These are phyloP conservation scores for Melanomma pulvis-pyrius DNA, from an alignment of 495 filamentous ascomycete species.

Conservation along the genomic window DNA sequence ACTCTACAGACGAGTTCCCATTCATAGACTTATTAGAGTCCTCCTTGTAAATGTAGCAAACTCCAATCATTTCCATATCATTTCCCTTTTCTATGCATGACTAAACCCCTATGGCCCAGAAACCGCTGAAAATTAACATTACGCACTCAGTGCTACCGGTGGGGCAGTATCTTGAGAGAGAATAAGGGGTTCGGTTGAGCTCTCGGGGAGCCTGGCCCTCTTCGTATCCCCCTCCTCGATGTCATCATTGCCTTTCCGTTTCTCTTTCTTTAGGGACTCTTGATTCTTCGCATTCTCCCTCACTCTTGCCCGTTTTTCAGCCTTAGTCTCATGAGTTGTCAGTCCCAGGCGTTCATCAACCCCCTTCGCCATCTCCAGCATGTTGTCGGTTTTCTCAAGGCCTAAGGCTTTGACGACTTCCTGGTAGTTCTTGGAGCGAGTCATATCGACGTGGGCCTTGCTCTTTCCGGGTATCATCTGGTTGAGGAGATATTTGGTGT, in stretches of 20 bases:
- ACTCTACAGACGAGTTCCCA: no score
- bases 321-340: slow-evolving; percentile 53
- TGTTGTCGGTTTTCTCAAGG: slow-evolving; percentile 57
- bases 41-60: slow-evolving; percentile 1
- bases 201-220: slow-evolving; percentile 10
- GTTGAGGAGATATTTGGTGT: slow-evolving; percentile 86
- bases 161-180: slow-evolving; percentile 4
- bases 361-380: slow-evolving; percentile 60
- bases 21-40: no score
- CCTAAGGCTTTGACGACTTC: slow-evolving; percentile 65
- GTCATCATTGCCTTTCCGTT: not conserved
- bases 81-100: not conserved
- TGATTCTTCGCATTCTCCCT: slow-evolving; percentile 35
- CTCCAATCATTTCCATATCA: not conserved
- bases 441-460: slow-evolving; percentile 58
- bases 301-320: slow-evolving; percentile 57
- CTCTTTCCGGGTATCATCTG: slow-evolving; percentile 84
- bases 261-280: not conserved
- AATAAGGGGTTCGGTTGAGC: not conserved
- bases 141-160: slow-evolving; percentile 14
- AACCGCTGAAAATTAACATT: not conserved
- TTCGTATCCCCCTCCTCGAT: slow-evolving; percentile 8
- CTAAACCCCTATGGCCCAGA: not conserved
- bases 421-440: slow-evolving; percentile 62
- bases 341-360: slow-evolving; percentile 68